Base-by-base conservation (phyloP, 768 basidiomycete species). In the Dentipellis sp. region DNA sequence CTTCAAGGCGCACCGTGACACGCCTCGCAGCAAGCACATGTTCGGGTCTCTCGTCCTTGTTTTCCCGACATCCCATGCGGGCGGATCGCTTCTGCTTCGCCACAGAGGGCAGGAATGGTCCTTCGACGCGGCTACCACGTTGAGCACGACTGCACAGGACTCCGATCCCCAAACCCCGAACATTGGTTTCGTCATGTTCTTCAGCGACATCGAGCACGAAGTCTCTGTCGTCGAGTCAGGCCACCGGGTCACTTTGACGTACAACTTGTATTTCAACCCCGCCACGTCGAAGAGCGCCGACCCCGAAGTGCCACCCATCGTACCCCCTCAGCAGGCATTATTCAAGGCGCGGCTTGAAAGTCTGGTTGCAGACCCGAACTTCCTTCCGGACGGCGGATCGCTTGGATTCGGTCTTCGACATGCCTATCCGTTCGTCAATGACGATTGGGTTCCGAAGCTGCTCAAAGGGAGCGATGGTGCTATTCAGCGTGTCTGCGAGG, bases 1-100 rank as follows among this genome's bases (percentile, higher is more conserved):
- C 65, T 70, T 73, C 65, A 81, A 66, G 9, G 72, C 75, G 36
- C 73, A 73, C 53, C 79, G 64, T 21, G 77, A 76, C 78, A 40
- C 79, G 76, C 21, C 74, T 71, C 45, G 79, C 69, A 37, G 72
- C 62, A 47, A 80, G 68, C 56, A 75, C 78, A 29, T 68, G 16
- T 66, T 58, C 23, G 56, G 56, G 9, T 57, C 56, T n/a, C 56
- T 53, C 71, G 65, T 48, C 64, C 11, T 59, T 6, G 38, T 57
- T n/a, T 57, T 57, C 22, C 59, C 59, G 5, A 50, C 58, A 6
- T 50, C 49, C 2, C 58, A 59, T 61, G n/a, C 57, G 60, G 51
- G 67, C 29, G 12, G 70, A 61, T 50, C 63, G 56, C 49, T 72
- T 48, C 74, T 77, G 72, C 71, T 72, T 40, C 62, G 71, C 51